Percentiles rank a stretch among this genome's conserved stretches.
Evolutionary conservation across 495 filamentous ascomycete genomes (phyloP).

Genomic region (Trichoderma orchidacearum): DNA sequence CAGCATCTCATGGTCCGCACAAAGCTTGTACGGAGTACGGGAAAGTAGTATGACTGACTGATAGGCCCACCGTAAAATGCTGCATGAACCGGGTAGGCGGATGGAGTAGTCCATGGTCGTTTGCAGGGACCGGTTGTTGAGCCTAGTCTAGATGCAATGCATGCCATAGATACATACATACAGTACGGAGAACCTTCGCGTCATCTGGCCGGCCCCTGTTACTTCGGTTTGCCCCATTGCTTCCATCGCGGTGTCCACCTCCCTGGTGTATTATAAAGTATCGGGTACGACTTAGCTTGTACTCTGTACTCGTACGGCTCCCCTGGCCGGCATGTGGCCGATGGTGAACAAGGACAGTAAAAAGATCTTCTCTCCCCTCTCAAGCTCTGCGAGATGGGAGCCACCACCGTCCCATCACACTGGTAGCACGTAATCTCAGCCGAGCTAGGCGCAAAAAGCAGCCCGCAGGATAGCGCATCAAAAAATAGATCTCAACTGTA

Average conservation of each 20-base stretch:
- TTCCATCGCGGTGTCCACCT: neutral
- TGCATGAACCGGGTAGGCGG: conserved; percentile 1
- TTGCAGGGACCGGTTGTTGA: neutral
- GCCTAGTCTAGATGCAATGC: neutral
- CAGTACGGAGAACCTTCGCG: neutral
- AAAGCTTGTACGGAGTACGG: neutral
- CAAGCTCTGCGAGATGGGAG: neutral
- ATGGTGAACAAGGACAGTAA: no score
- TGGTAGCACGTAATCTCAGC: neutral
- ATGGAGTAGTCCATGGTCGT: neutral
- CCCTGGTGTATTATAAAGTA: neutral
- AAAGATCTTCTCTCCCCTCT: neutral
- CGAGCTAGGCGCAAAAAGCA: conserved; percentile 1
- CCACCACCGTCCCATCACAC: neutral
- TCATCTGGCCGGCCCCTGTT: neutral
- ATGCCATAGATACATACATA: conserved; percentile 1
- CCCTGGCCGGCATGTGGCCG: neutral
- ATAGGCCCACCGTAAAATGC: neutral
- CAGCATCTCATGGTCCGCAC: neutral
- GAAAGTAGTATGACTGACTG: neutral
- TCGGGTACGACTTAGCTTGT: neutral
- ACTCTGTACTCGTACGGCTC: neutral
- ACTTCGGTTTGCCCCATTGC: neutral
- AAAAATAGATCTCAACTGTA: no score
- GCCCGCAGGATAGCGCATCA: neutral